Percentiles rank a stretch among this genome's conserved stretches.
Conservation (phyloP, 2,329 filamentous ascomycete species). For the Cladophialophora yegresii region DNA sequence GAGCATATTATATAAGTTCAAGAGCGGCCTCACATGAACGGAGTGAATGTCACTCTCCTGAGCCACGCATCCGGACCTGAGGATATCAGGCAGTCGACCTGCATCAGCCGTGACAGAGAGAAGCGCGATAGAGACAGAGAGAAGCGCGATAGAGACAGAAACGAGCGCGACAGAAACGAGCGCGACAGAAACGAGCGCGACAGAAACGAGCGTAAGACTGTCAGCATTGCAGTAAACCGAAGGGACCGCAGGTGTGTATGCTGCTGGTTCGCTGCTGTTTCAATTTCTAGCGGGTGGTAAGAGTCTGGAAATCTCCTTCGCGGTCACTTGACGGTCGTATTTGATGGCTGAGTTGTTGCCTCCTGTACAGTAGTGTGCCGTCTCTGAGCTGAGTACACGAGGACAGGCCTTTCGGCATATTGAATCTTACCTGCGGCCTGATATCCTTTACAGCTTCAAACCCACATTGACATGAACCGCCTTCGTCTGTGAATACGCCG, state of each 20-base stretch:
- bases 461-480: slow-evolving; percentile 48
- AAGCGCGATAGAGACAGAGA: too few relatives aligned
- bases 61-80: not conserved
- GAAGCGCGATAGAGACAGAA: too few relatives aligned
- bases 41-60: not conserved
- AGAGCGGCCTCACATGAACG: not conserved
- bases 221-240: not conserved
- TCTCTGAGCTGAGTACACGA: not conserved
- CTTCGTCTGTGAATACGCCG: slow-evolving; percentile 46
- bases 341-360: not conserved
- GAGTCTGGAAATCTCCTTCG: not conserved
- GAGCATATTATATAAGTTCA: not conserved
- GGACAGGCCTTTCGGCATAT: not conserved
- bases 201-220: not conserved
- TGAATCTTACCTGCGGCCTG: not conserved
- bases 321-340: not conserved
- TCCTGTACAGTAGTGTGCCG: not conserved
- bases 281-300: not conserved
- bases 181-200: not conserved
- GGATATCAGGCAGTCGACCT: not conserved
- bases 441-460: slow-evolving; percentile 36
- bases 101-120: not conserved
- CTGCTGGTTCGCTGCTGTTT: not conserved
- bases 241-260: not conserved
- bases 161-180: not conserved